These are phyloP conservation scores for Phanerochaete carnosa DNA, from an alignment of 768 basidiomycete genomes.

Conservation along the genomic window DNA sequence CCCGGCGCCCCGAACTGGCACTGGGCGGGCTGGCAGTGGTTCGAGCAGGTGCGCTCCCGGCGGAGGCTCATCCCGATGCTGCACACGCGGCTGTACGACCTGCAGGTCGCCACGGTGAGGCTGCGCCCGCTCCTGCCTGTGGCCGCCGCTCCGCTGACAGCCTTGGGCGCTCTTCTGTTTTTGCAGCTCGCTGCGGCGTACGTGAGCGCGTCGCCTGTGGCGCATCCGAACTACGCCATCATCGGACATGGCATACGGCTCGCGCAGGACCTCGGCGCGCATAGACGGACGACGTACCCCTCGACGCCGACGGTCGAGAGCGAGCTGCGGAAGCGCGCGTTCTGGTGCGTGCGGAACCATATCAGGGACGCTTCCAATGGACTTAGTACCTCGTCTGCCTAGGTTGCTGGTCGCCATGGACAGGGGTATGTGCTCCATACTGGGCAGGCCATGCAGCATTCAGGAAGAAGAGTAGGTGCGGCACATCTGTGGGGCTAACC, in stretches of 20 bases:
- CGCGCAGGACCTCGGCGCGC: slow-evolving; percentile 68
- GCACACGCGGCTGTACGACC: slow-evolving; percentile 54
- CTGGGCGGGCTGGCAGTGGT: slow-evolving; percentile 38
- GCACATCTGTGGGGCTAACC: slow-evolving; percentile 5
- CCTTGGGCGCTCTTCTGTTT: neutral
- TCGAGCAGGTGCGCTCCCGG: slow-evolving; percentile 50
- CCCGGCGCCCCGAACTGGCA: slow-evolving; percentile 1
- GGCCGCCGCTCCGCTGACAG: neutral
- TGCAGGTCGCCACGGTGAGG: slow-evolving; percentile 55
- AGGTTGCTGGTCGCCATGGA: slow-evolving; percentile 51
- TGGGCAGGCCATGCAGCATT: slow-evolving; percentile 67
- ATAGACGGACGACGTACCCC: slow-evolving; percentile 58
- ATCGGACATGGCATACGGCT: slow-evolving; percentile 46
- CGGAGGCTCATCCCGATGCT: slow-evolving; percentile 45
- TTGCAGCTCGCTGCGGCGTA: slow-evolving; percentile 5
- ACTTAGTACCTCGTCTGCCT: neutral
- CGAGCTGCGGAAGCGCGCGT: slow-evolving; percentile 79
- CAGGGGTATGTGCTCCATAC: slow-evolving; percentile 38
- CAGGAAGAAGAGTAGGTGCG: slow-evolving; percentile 70
- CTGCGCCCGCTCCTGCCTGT: slow-evolving; percentile 14
- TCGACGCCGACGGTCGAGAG: slow-evolving; percentile 46
- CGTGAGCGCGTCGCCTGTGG: slow-evolving; percentile 4
- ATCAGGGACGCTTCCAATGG: neutral
- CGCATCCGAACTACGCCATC: slow-evolving; percentile 7
- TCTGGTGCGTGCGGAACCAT: slow-evolving; percentile 46